These are phyloP conservation scores for Trametes versicolor DNA, from an alignment of 1,284 basidiomycete species.

Conservation along the genomic window DNA sequence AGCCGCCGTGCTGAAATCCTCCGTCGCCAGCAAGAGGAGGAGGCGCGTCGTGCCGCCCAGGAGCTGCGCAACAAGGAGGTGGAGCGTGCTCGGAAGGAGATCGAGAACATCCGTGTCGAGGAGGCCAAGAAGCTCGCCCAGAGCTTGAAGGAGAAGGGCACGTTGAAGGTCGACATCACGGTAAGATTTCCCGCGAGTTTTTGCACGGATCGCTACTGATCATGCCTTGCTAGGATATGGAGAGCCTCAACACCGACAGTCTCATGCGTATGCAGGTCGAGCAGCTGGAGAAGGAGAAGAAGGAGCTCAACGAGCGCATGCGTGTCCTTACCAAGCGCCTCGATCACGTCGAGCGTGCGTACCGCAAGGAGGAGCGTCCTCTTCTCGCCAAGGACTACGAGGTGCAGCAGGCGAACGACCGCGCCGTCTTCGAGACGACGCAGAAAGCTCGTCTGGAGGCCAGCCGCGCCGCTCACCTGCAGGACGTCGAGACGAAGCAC, in stretches of 20 bases:
- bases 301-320: slow-evolving; percentile 85
- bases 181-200: slow-evolving; percentile 52
- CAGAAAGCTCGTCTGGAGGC: slow-evolving; percentile 72
- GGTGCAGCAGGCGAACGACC: slow-evolving; percentile 83
- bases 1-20: slow-evolving; percentile 80
- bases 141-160: slow-evolving; percentile 85
- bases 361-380: slow-evolving; percentile 93
- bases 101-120: slow-evolving; percentile 84
- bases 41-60: slow-evolving; percentile 72
- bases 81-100: slow-evolving; percentile 84
- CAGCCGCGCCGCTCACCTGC: slow-evolving; percentile 70
- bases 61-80: slow-evolving; percentile 78
- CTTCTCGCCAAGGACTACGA: slow-evolving; percentile 91
- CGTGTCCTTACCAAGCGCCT: slow-evolving; percentile 91
- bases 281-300: slow-evolving; percentile 97
- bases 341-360: slow-evolving; percentile 96
- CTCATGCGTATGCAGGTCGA: slow-evolving; percentile 94
- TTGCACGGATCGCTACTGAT: slow-evolving; percentile 10
- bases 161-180: slow-evolving; percentile 86
- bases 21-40: slow-evolving; percentile 80
- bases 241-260: slow-evolving; percentile 87
- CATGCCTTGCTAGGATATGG: slow-evolving; percentile 70
- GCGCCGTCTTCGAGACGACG: slow-evolving; percentile 72
- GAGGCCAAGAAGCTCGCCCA: slow-evolving; percentile 94
- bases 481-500: slow-evolving; percentile 82